Conservation (phyloP, 768 basidiomycete species). For the Psilocybe subaeruginosa region DNA sequence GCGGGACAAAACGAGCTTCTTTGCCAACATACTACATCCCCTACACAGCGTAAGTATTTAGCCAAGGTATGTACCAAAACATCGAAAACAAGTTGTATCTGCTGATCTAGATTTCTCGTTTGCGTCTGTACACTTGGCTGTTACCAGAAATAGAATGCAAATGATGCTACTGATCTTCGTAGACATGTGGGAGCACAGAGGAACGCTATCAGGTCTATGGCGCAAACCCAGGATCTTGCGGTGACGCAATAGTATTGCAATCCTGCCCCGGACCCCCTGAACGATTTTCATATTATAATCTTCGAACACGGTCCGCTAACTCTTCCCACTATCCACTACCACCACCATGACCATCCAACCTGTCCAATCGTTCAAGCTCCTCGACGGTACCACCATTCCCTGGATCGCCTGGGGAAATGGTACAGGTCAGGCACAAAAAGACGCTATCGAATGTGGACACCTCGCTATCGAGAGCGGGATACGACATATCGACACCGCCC, state of each 20-base stretch:
- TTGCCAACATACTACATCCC: too few relatives aligned
- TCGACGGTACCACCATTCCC: constrained; percentile 40
- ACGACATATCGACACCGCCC: constrained; percentile 56
- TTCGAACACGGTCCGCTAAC: neutral
- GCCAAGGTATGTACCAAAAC: too few relatives aligned
- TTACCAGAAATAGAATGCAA: too few relatives aligned
- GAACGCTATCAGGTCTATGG: too few relatives aligned
- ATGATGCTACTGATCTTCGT: too few relatives aligned
- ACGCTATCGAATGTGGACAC: constrained; percentile 30
- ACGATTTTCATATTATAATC: neutral
- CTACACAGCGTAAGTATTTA: too few relatives aligned
- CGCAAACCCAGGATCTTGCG: neutral
- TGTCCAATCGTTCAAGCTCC: constrained; percentile 24
- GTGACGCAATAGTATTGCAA: neutral
- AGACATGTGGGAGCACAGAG: too few relatives aligned
- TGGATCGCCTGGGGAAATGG: constrained; percentile 58
- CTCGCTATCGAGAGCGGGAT: constrained; percentile 43
- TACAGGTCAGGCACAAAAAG: constrained; percentile 33
- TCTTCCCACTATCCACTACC: neutral
- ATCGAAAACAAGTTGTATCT: too few relatives aligned
- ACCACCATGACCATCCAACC: constrained; percentile 15
- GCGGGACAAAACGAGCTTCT: too few relatives aligned
- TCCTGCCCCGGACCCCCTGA: neutral
- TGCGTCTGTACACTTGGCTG: too few relatives aligned
- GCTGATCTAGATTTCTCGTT: too few relatives aligned